Percentiles rank a stretch among this genome's conserved stretches.
phyloP scores from a whole-genome alignment of 2,329 filamentous ascomycete species.

The Epichloe brachyelytri region DNA sequence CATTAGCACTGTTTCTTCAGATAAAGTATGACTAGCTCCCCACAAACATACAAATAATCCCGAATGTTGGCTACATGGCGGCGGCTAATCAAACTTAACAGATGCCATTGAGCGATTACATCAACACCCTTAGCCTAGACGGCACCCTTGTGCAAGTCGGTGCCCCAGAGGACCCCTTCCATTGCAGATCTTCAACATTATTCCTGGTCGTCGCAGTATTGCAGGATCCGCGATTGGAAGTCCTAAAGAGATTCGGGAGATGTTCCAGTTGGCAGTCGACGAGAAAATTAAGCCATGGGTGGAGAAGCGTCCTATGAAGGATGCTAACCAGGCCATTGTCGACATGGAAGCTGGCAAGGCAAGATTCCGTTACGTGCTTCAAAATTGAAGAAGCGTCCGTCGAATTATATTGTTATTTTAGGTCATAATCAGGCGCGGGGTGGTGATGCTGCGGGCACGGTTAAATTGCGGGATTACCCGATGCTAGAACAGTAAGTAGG shows the following conservation, averaged over 20 bases:
- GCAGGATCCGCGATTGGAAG: constrained; percentile 33
- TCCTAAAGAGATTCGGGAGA: constrained; percentile 44
- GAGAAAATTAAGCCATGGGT: constrained; percentile 44
- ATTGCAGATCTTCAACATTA: constrained; percentile 30
- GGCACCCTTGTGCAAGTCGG: constrained; percentile 56
- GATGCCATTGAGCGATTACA: constrained; percentile 50
- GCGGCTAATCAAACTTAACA: constrained; percentile 1
- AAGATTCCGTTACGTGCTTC: constrained; percentile 33
- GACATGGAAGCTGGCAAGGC: constrained; percentile 43
- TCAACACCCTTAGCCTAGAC: constrained; percentile 42
- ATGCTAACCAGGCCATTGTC: constrained; percentile 42
- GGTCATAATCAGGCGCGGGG: background rate
- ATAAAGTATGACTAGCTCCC: constrained; percentile 9
- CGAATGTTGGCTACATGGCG: background rate
- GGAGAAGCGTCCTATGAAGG: constrained; percentile 39
- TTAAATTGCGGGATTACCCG: too few species aligned
- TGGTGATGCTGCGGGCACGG: too few species aligned
- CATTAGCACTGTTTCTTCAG: constrained; percentile 40
- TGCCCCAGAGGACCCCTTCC: constrained; percentile 11
- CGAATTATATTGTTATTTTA: background rate
- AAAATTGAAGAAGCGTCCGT: constrained; percentile 19
- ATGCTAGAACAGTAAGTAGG: background rate
- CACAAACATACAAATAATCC: background rate
- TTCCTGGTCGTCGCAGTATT: constrained; percentile 38
- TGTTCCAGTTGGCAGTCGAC: constrained; percentile 43